Conservation (phyloP, 2,329 filamentous ascomycete species). For the Phaeophleospora eucalypticola region DNA sequence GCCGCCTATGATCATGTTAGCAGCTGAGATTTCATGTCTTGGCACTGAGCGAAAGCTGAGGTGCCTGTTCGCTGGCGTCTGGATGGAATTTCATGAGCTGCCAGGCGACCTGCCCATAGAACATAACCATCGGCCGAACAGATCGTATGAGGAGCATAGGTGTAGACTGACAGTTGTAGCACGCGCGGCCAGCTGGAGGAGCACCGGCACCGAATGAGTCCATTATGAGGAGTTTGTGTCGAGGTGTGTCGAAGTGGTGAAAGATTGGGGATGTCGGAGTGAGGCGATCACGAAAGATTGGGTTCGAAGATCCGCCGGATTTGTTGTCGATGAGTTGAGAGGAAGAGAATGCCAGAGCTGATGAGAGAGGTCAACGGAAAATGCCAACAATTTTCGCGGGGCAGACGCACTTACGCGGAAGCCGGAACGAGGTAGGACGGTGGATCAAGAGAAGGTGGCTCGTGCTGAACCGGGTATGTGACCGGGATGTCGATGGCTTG, state of each 20-base stretch:
- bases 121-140: no score
- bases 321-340: not conserved
- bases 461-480: no score
- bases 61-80: no score
- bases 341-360: not conserved
- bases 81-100: no score
- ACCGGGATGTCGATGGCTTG: no score
- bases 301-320: not conserved
- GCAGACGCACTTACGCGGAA: not conserved
- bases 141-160: not conserved
- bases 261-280: not conserved
- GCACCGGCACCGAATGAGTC: constrained; percentile 40
- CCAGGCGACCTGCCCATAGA: no score
- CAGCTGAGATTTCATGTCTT: constrained; percentile 17
- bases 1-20: constrained; percentile 37
- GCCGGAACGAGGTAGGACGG: no score
- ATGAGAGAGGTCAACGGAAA: not conserved
- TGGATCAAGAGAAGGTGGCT: no score
- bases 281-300: not conserved
- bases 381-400: not conserved
- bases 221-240: constrained; percentile 34
- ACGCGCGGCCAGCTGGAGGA: constrained; percentile 47
- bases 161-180: constrained; percentile 55
- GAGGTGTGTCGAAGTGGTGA: not conserved
- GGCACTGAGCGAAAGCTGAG: constrained; percentile 6